Base-by-base conservation (phyloP, 1,284 basidiomycete genomes). In the Puccinia triticina region DNA sequence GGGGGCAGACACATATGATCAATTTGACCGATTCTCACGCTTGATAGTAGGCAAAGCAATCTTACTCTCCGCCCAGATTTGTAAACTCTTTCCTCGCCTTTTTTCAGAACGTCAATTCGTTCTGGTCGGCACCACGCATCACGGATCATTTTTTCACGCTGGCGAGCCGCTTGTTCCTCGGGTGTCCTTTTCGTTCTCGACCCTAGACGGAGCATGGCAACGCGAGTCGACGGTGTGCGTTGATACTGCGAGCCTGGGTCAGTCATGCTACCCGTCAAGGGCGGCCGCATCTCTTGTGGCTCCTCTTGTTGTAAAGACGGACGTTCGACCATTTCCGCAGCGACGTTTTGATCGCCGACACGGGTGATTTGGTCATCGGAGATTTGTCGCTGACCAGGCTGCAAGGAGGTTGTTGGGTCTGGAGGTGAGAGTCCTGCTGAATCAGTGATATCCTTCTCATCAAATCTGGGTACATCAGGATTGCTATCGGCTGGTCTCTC, bases 91-190 rank as follows among this genome's bases (percentile, higher is more conserved):
- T 80, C 78, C 29, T 80, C 78, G 57, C 34, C 78, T 61, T 80
- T 80, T 50, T 80, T 59, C 18, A 72, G 1, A 12, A 73, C 57
- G 29, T 80, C 78, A 16, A 46, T 40, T 32, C 78, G 32, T 57
- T 80, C 69, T 5, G 67, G 37, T 46, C 78, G 67, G 71, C 78
- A 80, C 78, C 78, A 80, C n/a, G 50, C 78, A 64, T 80, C 78
- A 55, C 78, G 64, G 32, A 59, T 50, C 46, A 80, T 72, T 50
- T 80, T 80, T 40, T 72, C 78, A 29, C 53, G 53, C 59, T 73
- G 67, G 32, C 43, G 53, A 71, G 69, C 69, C 29, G 64, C 61
- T 46, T 80, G 66, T 29, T 80, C 67, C 34, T 80, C 67, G 53
- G 67, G 67, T 21, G 78, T 80, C 40, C 78, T 66, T 40, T 61